Conservation (phyloP, 495 filamentous ascomycete genomes). For the Tetracladium setigerum region DNA sequence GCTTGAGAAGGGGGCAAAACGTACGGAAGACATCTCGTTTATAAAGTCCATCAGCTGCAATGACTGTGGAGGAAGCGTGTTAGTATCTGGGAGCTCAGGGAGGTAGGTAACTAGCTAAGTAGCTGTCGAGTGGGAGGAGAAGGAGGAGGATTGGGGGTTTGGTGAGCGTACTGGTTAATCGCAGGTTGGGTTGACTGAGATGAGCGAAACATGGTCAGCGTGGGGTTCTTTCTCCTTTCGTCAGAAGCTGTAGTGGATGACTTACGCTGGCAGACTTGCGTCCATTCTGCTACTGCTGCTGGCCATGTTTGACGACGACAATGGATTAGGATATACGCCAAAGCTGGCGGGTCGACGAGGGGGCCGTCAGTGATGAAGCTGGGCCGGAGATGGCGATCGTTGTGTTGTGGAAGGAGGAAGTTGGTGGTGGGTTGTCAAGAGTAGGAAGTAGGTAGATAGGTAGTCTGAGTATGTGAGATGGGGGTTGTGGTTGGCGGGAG, state of each 20-base stretch:
- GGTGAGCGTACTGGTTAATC: slow-evolving; percentile 52
- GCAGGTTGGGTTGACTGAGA: slow-evolving; percentile 50
- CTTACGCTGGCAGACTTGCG: slow-evolving; percentile 53
- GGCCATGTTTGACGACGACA: slow-evolving; percentile 29
- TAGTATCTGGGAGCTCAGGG: background rate
- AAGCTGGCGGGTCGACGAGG: slow-evolving; percentile 16
- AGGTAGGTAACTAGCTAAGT: background rate
- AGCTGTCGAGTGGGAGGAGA: no score
- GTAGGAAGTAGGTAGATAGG: no score
- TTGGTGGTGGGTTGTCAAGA: no score
- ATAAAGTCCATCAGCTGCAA: slow-evolving; percentile 96
- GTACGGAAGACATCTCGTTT: slow-evolving; percentile 98
- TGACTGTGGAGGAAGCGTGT: slow-evolving; percentile 53
- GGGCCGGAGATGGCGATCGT: slow-evolving; percentile 2
- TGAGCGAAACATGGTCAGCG: slow-evolving; percentile 10
- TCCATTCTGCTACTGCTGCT: slow-evolving; percentile 39
- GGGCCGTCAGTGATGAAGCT: slow-evolving; percentile 25
- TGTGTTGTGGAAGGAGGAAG: slow-evolving; percentile 1
- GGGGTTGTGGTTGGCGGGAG: no score
- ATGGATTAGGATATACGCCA: slow-evolving; percentile 14
- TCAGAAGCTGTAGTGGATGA: slow-evolving; percentile 7
- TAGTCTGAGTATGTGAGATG: no score
- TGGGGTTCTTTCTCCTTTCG: background rate
- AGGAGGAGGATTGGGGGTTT: slow-evolving; percentile 11
- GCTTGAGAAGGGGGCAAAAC: slow-evolving; percentile 31